A percentile compares a stretch with the other conserved stretches of the same genome.
Evolutionary conservation across 345 rosid genomes (phyloP).

Genomic region (Garcia nutans): DNA sequence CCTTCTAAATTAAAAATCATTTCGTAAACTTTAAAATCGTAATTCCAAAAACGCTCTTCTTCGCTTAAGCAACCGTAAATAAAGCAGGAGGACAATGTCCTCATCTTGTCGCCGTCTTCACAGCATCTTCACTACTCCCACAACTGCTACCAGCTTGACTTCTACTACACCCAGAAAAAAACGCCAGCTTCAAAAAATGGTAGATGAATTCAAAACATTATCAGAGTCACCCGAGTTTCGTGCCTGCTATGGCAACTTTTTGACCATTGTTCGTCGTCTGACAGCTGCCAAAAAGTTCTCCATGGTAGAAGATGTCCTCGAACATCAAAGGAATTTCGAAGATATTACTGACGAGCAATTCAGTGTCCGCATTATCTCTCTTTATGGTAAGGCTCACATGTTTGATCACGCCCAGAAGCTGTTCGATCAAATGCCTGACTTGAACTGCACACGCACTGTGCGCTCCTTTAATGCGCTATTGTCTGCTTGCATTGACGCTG

Average conservation of each 20-base stretch:
- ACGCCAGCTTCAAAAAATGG: constrained; percentile 11
- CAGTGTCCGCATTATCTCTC: constrained; percentile 42
- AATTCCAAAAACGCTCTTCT: too few species aligned
- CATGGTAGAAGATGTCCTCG: constrained; percentile 60
- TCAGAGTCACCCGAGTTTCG: constrained; percentile 19
- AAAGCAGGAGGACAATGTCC: background rate
- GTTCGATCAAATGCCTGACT: constrained; percentile 74
- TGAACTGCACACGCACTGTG: constrained; percentile 55
- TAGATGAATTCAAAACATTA: constrained; percentile 10
- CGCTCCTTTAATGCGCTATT: constrained; percentile 62
- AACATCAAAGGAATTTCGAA: constrained; percentile 60
- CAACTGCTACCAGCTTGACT: background rate
- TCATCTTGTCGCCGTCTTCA: background rate
- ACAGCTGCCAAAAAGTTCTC: constrained; percentile 42
- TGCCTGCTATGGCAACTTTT: constrained; percentile 7
- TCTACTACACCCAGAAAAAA: background rate
- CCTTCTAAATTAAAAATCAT: too few species aligned
- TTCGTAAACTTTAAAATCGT: too few species aligned
- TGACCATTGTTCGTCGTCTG: constrained; percentile 16
- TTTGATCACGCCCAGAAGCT: constrained; percentile 56
- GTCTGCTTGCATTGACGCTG: constrained; percentile 53
- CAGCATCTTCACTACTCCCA: background rate
- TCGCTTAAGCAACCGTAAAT: too few species aligned
- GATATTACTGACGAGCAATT: constrained; percentile 62
- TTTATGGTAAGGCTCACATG: constrained; percentile 62